phyloP scores from a whole-genome alignment of 441 rosid genomes.

The Theobroma grandiflorum region DNA sequence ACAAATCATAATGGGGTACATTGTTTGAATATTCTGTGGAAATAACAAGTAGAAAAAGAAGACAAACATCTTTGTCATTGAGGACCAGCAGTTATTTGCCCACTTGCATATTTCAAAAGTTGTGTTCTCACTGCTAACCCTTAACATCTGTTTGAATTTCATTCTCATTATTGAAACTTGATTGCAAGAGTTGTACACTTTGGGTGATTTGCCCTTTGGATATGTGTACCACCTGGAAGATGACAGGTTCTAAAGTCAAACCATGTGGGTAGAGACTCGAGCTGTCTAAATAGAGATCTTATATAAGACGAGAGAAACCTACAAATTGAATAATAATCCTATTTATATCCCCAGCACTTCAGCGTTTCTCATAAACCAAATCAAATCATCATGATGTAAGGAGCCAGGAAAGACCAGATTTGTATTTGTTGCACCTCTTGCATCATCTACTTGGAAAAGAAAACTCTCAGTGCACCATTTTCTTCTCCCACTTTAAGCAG shows the following conservation, averaged over 20 bases:
- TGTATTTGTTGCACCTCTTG: neutral
- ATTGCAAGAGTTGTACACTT: too few species aligned
- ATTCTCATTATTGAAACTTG: too few species aligned
- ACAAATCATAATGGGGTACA: neutral
- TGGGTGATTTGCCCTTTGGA: too few species aligned
- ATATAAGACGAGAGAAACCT: too few species aligned
- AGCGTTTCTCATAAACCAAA: too few species aligned
- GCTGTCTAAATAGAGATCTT: too few species aligned
- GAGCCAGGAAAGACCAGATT: neutral
- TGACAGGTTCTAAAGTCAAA: too few species aligned
- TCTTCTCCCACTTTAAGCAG: neutral
- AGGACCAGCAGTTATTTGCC: neutral
- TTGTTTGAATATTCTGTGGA: neutral
- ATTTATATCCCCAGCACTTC: too few species aligned
- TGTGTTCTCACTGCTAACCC: neutral
- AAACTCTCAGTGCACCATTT: neutral
- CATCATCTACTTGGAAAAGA: neutral
- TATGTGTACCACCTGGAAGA: too few species aligned
- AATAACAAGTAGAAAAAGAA: neutral
- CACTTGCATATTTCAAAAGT: neutral
- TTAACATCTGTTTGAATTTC: neutral
- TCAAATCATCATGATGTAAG: too few species aligned
- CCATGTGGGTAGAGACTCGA: too few species aligned
- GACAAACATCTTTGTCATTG: neutral
- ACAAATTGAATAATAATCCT: too few species aligned